These are phyloP conservation scores for Pyricularia sp. DNA, from an alignment of 2,329 filamentous ascomycete genomes.

Conservation along the genomic window DNA sequence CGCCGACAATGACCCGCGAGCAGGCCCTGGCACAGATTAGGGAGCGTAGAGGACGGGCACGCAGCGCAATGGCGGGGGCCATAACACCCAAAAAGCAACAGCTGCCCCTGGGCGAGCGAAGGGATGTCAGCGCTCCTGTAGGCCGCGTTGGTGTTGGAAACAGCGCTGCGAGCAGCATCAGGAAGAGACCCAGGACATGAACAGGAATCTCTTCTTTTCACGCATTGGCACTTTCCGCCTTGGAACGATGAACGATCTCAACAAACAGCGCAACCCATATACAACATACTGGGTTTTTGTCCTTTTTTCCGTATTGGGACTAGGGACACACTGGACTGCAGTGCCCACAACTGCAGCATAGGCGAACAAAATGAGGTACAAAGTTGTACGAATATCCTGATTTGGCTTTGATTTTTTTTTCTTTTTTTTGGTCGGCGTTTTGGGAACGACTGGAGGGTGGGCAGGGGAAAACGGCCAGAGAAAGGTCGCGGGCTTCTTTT, in stretches of 20 bases:
- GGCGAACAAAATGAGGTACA: not conserved
- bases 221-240: not conserved
- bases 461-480: not conserved
- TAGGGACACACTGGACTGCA: not conserved
- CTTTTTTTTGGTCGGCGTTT: not conserved
- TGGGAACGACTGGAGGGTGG: not conserved
- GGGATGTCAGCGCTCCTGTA: slow-evolving; percentile 37
- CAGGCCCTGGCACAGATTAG: slow-evolving; percentile 68
- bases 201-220: not conserved
- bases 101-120: slow-evolving; percentile 41
- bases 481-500: not conserved
- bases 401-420: not conserved
- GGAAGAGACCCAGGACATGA: not conserved
- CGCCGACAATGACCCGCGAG: slow-evolving; percentile 61
- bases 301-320: not conserved
- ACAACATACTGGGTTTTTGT: not conserved
- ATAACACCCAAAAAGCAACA: slow-evolving; percentile 48
- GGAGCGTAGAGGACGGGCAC: slow-evolving; percentile 60
- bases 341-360: not conserved
- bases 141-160: not conserved
- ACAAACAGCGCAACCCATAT: not conserved
- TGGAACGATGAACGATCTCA: too few relatives aligned
- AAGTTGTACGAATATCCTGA: not conserved
- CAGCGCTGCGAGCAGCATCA: not conserved
- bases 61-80: slow-evolving; percentile 56